Evolutionary conservation across 805 yeast genomes (phyloP), one percentile per base, ranked within the genome.

Genomic region (Starmera caribaea): DNA sequence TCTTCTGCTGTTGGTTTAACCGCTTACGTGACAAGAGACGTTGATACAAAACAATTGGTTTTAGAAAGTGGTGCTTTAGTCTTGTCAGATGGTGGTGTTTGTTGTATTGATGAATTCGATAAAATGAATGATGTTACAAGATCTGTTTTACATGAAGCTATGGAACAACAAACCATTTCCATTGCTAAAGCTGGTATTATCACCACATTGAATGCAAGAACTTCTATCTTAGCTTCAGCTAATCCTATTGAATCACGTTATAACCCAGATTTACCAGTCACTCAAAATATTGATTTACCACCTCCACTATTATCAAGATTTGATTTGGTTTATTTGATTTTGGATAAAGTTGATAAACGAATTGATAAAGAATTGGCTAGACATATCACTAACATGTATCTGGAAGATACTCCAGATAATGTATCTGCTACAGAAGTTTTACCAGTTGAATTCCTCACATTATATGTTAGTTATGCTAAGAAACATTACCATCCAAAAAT

Each of bases 1-100:
- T 88, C 97, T 1, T 92, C 98, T 28, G 99, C 99, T 0, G 99
- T 92, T 37, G 99, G 99, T 69, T 69, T 92, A 54, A 92, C 99
- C 1, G 98, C 99, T 0, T 92, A 92, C 58, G 81, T 92, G 41
- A 89, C 98, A 8, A 72, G 96, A 54, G 99, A 92, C 58, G 73
- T 84, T 24, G 97, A 92, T 53, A 87, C 97, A 0, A 84, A 79
- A 53, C 98, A 92, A 59, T 64, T 90, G 37, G 98, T 92, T 3
- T 70, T 92, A 39, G 99, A 92, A 58, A 76, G 88, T 53, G 99
- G 99, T 59, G 99, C 99, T 0, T 70, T 92, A 46, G 97, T 92
- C 12, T 68, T 92, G 34, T 86, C 96, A 9, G 98, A 92, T 62
- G 97, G 97, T 42, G 98, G 98, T 71, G 80, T 92, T 34, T 92